Evolutionary conservation across 345 rosid genomes (phyloP).

Genomic region (Pelargonium nanum): DNA sequence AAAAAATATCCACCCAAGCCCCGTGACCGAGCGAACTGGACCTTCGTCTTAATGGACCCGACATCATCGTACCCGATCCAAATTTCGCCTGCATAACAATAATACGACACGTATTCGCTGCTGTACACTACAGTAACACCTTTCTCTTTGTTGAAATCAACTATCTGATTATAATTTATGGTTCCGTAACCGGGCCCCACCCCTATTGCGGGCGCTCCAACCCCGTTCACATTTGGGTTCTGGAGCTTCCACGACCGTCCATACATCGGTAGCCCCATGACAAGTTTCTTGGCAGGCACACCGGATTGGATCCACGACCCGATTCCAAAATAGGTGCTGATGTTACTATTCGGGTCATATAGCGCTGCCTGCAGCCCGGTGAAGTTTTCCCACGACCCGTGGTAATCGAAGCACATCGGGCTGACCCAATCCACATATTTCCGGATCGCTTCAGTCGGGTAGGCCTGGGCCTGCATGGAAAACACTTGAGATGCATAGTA

Average conservation of each 20-base stretch:
- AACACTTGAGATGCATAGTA: constrained; percentile 19
- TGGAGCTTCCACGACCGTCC: constrained; percentile 34
- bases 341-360: constrained; percentile 15
- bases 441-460: background rate
- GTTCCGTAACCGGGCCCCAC: constrained; percentile 21
- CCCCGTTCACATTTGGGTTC: constrained; percentile 16
- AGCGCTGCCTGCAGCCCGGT: constrained; percentile 25
- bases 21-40: constrained; percentile 15
- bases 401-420: constrained; percentile 31
- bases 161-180: constrained; percentile 14
- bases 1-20: constrained; percentile 36
- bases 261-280: constrained; percentile 37
- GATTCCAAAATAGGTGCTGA: constrained; percentile 28
- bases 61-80: constrained; percentile 39
- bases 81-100: constrained; percentile 14
- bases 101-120: constrained; percentile 18
- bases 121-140: constrained; percentile 13
- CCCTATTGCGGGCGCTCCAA: constrained; percentile 27
- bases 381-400: constrained; percentile 29
- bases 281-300: constrained; percentile 21
- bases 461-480: background rate
- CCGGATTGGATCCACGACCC: constrained; percentile 30
- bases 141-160: constrained; percentile 13
- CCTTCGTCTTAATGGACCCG: constrained; percentile 19
- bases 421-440: constrained; percentile 25